These are phyloP conservation scores for Raddia guianensis DNA, from an alignment of 176 grass and related monocot genomes.

Conservation along the genomic window DNA sequence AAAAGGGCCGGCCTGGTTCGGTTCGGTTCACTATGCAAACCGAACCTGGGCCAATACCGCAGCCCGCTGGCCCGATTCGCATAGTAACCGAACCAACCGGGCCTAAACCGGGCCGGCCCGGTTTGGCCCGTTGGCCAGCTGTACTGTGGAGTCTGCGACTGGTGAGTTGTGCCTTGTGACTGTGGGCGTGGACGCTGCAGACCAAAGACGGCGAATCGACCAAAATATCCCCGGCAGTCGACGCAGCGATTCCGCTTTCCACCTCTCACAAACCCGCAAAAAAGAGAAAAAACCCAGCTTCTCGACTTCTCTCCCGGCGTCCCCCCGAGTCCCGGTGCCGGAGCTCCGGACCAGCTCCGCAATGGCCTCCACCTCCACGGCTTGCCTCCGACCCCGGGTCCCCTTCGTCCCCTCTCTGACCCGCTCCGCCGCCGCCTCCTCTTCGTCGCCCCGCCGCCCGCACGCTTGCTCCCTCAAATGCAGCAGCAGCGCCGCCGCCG, in stretches of 20 bases:
- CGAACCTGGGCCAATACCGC: too few relatives aligned
- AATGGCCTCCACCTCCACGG: constrained; percentile 47
- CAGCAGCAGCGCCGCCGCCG: not conserved
- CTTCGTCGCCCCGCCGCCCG: not conserved
- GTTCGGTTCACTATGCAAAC: too few relatives aligned
- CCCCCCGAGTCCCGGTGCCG: not conserved
- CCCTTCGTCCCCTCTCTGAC: constrained; percentile 34
- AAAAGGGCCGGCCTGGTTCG: too few relatives aligned
- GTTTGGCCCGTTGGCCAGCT: too few relatives aligned
- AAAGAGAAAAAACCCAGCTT: not conserved
- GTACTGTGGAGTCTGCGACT: too few relatives aligned
- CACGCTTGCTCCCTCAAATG: constrained; percentile 29
- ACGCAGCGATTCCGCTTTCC: not conserved
- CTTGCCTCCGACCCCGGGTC: constrained; percentile 24
- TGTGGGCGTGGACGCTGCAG: not conserved
- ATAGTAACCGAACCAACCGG: too few relatives aligned
- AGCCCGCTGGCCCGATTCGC: too few relatives aligned
- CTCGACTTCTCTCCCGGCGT: not conserved
- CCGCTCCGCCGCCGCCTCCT: not conserved
- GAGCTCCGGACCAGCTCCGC: not conserved
- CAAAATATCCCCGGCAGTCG: not conserved
- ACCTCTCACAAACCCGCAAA: not conserved
- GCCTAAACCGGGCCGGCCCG: too few relatives aligned
- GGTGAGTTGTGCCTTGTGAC: too few relatives aligned
- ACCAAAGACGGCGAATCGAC: not conserved